Evolutionary conservation across 2,329 filamentous ascomycete genomes (phyloP).

Genomic region (Trichoderma simmonsii): DNA sequence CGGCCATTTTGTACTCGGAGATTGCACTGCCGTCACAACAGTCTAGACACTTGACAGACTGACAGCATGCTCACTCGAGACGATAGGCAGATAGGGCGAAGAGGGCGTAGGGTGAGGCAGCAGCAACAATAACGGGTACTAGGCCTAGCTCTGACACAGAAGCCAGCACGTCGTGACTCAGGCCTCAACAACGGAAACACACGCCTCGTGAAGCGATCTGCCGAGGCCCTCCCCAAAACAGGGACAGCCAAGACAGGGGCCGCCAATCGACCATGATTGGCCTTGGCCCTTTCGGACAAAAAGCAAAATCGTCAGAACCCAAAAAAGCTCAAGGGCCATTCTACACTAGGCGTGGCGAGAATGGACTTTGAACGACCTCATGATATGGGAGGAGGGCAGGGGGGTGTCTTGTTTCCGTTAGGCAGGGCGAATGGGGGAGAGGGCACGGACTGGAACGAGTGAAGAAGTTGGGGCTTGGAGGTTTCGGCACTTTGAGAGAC

Average conservation of each 20-base stretch:
- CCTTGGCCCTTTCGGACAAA: neutral
- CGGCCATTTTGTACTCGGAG: neutral
- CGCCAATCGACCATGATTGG: neutral
- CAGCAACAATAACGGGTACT: neutral
- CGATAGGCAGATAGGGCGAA: neutral
- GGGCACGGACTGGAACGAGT: neutral
- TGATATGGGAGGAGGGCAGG: neutral
- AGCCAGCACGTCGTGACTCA: slow-evolving; percentile 1
- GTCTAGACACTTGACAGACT: neutral
- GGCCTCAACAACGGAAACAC: neutral
- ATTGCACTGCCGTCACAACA: neutral
- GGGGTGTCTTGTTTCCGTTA: neutral
- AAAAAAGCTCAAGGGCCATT: neutral
- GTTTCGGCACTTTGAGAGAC: neutral
- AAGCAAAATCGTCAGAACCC: neutral
- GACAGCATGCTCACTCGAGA: neutral
- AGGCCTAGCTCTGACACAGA: slow-evolving; percentile 4
- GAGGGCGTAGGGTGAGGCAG: neutral
- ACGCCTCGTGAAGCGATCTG: neutral
- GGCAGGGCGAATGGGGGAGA: neutral
- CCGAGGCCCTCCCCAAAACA: neutral
- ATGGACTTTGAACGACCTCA: neutral
- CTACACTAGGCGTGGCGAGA: neutral
- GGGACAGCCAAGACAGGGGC: neutral
- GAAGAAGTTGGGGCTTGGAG: neutral